These are phyloP conservation scores for Choiromyces venosus DNA, from an alignment of 495 filamentous ascomycete species.

Conservation along the genomic window DNA sequence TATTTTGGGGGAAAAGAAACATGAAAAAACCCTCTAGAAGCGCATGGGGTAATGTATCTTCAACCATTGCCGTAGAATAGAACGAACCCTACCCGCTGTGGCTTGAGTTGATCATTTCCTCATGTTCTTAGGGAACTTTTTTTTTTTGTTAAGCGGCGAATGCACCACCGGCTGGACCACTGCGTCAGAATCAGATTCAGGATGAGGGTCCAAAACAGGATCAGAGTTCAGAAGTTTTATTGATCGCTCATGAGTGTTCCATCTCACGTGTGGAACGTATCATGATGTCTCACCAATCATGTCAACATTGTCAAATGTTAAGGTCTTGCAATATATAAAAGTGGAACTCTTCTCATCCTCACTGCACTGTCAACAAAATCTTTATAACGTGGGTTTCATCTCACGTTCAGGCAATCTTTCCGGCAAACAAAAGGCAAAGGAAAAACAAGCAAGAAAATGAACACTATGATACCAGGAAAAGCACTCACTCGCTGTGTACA, in stretches of 20 bases:
- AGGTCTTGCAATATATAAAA: not conserved
- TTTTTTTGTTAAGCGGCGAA: not conserved
- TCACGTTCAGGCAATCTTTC: not conserved
- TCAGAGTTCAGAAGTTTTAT: not conserved
- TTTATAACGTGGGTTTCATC: not conserved
- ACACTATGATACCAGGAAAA: not conserved
- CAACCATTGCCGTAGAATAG: not conserved
- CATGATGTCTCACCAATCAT: not conserved
- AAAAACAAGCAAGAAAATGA: not conserved
- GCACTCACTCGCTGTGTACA: not conserved
- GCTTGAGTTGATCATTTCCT: not conserved
- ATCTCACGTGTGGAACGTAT: not conserved
- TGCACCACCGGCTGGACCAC: not conserved
- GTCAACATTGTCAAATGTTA: not conserved
- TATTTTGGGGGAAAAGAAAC: not conserved
- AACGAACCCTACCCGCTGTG: not conserved
- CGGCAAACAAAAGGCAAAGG: not conserved
- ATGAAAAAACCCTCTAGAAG: not conserved
- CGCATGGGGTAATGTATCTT: not conserved
- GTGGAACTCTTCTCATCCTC: not conserved
- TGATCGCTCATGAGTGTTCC: not conserved
- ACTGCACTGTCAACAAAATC: not conserved
- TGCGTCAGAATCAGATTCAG: not conserved
- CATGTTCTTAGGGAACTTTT: not conserved
- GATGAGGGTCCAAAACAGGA: not conserved